A percentile compares a stretch with the other conserved stretches of the same genome.
Evolutionary conservation across 805 yeast species (phyloP).

Genomic region (Scheffersomyces amazonensis): DNA sequence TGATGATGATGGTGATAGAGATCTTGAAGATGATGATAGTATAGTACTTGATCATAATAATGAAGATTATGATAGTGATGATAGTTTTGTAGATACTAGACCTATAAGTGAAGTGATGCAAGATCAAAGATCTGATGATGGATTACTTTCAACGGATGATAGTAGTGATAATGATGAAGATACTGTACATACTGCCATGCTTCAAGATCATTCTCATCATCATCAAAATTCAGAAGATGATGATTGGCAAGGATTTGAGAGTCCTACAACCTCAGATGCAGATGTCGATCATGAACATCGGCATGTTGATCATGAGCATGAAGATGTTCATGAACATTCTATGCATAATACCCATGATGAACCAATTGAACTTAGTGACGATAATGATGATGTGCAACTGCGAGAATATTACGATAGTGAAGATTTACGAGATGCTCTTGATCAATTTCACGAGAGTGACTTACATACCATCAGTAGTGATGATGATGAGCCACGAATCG

Average conservation of each 20-base stretch:
- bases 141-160: slow-evolving; percentile 8
- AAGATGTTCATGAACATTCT: not conserved
- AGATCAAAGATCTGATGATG: slow-evolving; percentile 12
- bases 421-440: slow-evolving; percentile 23
- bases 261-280: slow-evolving; percentile 1
- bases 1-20: slow-evolving; percentile 16
- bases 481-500: slow-evolving; percentile 4
- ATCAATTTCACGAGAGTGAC: slow-evolving; percentile 18
- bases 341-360: slow-evolving; percentile 4
- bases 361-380: slow-evolving; percentile 1
- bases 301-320: not conserved
- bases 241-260: slow-evolving; percentile 19
- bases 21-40: slow-evolving; percentile 11
- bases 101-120: slow-evolving; percentile 17
- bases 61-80: slow-evolving; percentile 25
- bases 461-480: slow-evolving; percentile 14
- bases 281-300: slow-evolving; percentile 1
- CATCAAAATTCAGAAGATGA: not conserved
- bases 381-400: slow-evolving; percentile 2
- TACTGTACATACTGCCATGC: not conserved
- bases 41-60: too few species aligned
- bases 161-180: not conserved
- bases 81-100: slow-evolving; percentile 31
- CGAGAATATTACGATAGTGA: slow-evolving; percentile 7
- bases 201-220: slow-evolving; percentile 4